Evolutionary conservation across 352 stramenopile species (phyloP), one percentile per base, ranked within the genome.

Genomic region (Saprolegnia parasitica): DNA sequence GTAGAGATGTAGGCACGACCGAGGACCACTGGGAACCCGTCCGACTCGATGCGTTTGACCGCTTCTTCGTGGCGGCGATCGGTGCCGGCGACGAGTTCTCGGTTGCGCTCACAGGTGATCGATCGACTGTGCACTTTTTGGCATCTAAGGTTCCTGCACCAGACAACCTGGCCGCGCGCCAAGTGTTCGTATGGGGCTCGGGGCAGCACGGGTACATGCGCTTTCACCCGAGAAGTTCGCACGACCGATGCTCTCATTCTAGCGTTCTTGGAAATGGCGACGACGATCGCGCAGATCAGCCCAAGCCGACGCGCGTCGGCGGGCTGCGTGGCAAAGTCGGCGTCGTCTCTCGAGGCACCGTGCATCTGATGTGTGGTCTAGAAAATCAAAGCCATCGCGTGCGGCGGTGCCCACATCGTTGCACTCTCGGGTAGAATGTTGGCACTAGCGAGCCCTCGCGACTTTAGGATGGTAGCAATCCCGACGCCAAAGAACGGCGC

Each of bases 121-220:
- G 23, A 10, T 9, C 15, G 52, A 11, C 42, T 49, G n/a, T n/a
- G n/a, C n/a, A n/a, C n/a, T n/a, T n/a, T n/a, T n/a, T n/a, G 3
- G 42, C 42, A 20, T 15, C 52, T 60, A 3, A 60, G n/a, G 5
- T 55, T 60, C 11, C 3, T 15, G 11, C 13, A 16, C 9, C 47
- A 70, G 84, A 90, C 62, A 83, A 81, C 1, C 76, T 80, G 16
- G 84, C 81, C 39, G 89, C 87, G 74, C 78, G 81, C 0, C 86
- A 93, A 72, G 81, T 93, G n/a, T 89, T 89, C 68, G 87, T 85
- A 3, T 93, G 86, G 86, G 86, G 86, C 3, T 73, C 77, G 20
- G 86, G 84, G 15, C 61, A 65, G 15, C 86, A 89, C 24, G 86
- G 86, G 86, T 93, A 76, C n/a, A n/a, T n/a, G n/a, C n/a, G n/a